Evolutionary conservation across 352 stramenopile genomes (phyloP), one percentile per base, ranked within the genome.

Genomic region (Pythium grandisporangium): DNA sequence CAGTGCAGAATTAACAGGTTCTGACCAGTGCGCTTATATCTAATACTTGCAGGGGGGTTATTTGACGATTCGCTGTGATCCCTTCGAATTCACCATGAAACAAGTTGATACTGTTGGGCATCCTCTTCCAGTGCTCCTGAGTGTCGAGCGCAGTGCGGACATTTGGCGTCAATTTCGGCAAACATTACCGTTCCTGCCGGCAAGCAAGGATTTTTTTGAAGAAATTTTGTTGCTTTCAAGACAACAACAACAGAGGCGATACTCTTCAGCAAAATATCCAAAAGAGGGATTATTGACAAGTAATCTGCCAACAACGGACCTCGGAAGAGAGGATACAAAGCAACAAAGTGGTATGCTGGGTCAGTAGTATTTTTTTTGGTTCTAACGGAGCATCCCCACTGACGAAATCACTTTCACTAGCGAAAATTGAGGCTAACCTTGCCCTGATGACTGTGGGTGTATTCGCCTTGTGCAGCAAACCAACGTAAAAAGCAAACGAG

Each of bases 181-280:
- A 19, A 91, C 66, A n/a, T 54, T 91, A n/a, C 69, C 78, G 12
- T 92, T 87, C 33, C 56, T 92, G 26, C 73, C 75, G 3, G 70
- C 78, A 2, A 89, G 73, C 53, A 89, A 82, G 19, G 63, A 86
- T 29, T 87, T 89, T 54, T 92, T 92, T 25, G 75, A 89, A 29
- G 60, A 82, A 29, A 69, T 92, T 12, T 30, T 85, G 39, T 60
- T 52, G 33, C 49, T 91, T 4, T 58, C 73, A 6, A 50, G 36
- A 4, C 37, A 40, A 30, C 16, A 43, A 14, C 45, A 45, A 8
- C 6, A 21, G 29, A 6, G 5, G 16, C 27, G 16, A 13, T 19
- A 10, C 23, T 45, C 17, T 17, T 23, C 12, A 21, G 27, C 10
- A 42, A 25, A 20, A 39, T 34, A 38, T 13, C 12, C n/a, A n/a